Evolutionary conservation across 2,329 filamentous ascomycete species (phyloP).

Genomic region (Didymellaceae sp.): DNA sequence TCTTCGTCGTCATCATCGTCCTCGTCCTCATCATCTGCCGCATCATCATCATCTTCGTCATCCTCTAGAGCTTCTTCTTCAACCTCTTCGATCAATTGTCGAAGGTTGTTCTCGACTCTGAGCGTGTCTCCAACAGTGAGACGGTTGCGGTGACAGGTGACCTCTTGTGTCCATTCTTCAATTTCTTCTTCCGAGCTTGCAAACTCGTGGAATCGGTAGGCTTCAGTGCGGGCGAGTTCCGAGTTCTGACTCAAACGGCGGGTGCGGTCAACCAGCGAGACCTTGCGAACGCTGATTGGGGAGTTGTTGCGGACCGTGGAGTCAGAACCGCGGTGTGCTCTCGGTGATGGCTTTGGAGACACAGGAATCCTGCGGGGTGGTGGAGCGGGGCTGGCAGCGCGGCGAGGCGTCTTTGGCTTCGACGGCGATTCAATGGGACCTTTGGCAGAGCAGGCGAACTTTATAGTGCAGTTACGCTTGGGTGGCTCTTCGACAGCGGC

Average conservation of each 20-base stretch:
- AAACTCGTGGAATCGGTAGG: slow-evolving; percentile 84
- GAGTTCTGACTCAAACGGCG: slow-evolving; percentile 47
- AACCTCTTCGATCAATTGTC: slow-evolving; percentile 83
- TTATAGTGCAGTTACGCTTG: slow-evolving; percentile 69
- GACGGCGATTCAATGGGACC: slow-evolving; percentile 49
- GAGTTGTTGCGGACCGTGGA: slow-evolving; percentile 58
- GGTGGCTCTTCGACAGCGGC: slow-evolving; percentile 44
- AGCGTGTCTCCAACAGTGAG: slow-evolving; percentile 91
- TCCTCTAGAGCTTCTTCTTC: slow-evolving; percentile 84
- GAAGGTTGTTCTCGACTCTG: slow-evolving; percentile 86
- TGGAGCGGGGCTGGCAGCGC: slow-evolving; percentile 55
- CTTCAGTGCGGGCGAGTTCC: slow-evolving; percentile 59
- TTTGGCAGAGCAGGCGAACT: slow-evolving; percentile 73
- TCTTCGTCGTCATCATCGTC: slow-evolving; percentile 57
- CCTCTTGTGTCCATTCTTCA: slow-evolving; percentile 88
- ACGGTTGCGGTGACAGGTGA: slow-evolving; percentile 68
- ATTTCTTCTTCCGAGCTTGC: slow-evolving; percentile 83
- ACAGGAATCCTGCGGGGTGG: slow-evolving; percentile 29
- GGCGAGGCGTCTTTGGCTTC: slow-evolving; percentile 48
- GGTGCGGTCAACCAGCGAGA: slow-evolving; percentile 36
- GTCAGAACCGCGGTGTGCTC: slow-evolving; percentile 57
- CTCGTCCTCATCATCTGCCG: slow-evolving; percentile 54
- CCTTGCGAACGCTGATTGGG: slow-evolving; percentile 53
- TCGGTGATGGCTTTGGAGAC: slow-evolving; percentile 40
- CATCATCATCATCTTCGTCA: slow-evolving; percentile 58